A percentile compares a stretch with the other conserved stretches of the same genome.
Evolutionary conservation across 1,139 yeast genomes (phyloP).

Genomic region (Debaryomyces nepalensis): DNA sequence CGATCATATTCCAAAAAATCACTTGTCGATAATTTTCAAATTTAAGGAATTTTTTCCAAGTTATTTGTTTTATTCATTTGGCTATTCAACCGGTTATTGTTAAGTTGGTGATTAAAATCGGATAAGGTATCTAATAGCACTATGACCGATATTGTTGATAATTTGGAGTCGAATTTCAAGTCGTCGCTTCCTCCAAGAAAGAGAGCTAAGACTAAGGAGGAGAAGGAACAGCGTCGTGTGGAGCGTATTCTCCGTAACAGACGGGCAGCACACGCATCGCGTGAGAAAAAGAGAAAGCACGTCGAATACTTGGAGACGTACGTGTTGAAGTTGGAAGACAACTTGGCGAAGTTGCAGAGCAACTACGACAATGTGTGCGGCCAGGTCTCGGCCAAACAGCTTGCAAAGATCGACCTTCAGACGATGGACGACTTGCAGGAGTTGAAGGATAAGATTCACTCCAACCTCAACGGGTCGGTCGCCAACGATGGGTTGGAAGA

Average conservation of each 20-base stretch:
- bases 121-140: neutral
- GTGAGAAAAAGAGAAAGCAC: slow-evolving; percentile 94
- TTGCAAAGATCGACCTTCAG: slow-evolving; percentile 19
- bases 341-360: slow-evolving; percentile 30
- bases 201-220: slow-evolving; percentile 95
- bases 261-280: slow-evolving; percentile 95
- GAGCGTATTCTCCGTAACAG: slow-evolving; percentile 93
- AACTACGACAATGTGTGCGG: slow-evolving; percentile 27
- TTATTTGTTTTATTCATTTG: neutral
- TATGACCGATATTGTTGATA: slow-evolving; percentile 16
- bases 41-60: neutral
- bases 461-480: slow-evolving; percentile 30
- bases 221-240: slow-evolving; percentile 92
- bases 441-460: slow-evolving; percentile 39
- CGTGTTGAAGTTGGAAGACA: slow-evolving; percentile 53
- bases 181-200: slow-evolving; percentile 86
- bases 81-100: neutral
- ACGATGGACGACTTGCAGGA: slow-evolving; percentile 32
- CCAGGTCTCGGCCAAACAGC: slow-evolving; percentile 23
- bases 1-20: slow-evolving; percentile 6
- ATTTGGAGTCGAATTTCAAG: slow-evolving; percentile 29
- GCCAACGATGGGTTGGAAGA: slow-evolving; percentile 19
- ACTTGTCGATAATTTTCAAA: neutral
- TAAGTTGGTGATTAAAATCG: neutral
- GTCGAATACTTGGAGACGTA: slow-evolving; percentile 81